Evolutionary conservation across 768 basidiomycete genomes (phyloP), one percentile per base, ranked within the genome.

Genomic region (Auriscalpium orientale): DNA sequence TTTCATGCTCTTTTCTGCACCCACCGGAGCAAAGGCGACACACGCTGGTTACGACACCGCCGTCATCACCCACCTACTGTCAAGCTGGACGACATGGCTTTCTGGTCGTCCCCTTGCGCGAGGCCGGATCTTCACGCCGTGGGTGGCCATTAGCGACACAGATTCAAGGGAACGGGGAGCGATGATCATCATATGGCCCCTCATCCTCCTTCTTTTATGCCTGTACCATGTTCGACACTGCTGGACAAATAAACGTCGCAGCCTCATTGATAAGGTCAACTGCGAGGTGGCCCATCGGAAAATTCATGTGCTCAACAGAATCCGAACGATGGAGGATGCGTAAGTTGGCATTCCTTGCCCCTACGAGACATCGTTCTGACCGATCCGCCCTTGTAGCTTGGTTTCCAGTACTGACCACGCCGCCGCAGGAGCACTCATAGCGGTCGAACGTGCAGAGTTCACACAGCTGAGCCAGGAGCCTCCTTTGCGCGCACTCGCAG

Each of bases 171-270:
- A 72, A 50, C 66, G 64, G 4, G 66, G 54, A 2, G 70, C 70
- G 2, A 64, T 74, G 2, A 34, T 71, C 12, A 28, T 28, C 13
- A 60, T 70, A 13, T 71, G 58, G 55, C 65, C 68, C 1, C 8
- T 34, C 9, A 67, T 72, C 34, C 38, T 57, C 10, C 66, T 74
- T 12, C 62, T 74, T 0, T 49, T 74, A 9, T 74, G 73, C 63
- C 62, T 64, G 43, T 73, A 71, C 49, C 72, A 74, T 49, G 38
- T 69, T n/a, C 59, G 65, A 5, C 68, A 71, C 45, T 68, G 60
- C 35, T 73, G 72, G 70, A 58, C 45, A 28, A 72, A 72, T 54
- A 61, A 63, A 13, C 51, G 7, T n/a, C 15, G 28, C 5, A 15
- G 11, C 51, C 18, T 44, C 37, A 34, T 37, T 36, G 43, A 20